phyloP scores from a whole-genome alignment of 75 land plant genomes.

The Gnetum montanum region DNA sequence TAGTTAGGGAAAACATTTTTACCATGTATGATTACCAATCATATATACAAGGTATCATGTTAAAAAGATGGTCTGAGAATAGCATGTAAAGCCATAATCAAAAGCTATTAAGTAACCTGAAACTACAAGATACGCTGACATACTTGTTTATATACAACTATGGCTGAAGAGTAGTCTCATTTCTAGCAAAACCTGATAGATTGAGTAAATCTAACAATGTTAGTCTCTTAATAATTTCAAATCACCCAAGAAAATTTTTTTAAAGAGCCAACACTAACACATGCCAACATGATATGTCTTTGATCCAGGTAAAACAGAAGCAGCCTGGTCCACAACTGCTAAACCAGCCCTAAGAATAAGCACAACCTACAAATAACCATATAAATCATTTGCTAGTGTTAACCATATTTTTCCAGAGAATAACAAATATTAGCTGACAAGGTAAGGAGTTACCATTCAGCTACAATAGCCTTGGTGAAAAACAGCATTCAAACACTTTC shows the following conservation, averaged over 20 bases:
- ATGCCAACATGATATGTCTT: conserved; percentile 89
- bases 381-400: neutral
- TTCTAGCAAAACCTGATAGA: conserved; percentile 56
- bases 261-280: conserved; percentile 6
- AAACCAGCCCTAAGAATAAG: conserved; percentile 98
- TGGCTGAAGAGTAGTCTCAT: conserved; percentile 85
- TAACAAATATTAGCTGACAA: neutral
- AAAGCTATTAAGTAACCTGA: too few relatives aligned
- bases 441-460: neutral
- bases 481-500: too few relatives aligned
- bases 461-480: neutral
- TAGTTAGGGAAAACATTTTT: too few relatives aligned
- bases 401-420: neutral
- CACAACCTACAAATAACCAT: conserved; percentile 50
- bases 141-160: conserved; percentile 87
- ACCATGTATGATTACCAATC: too few relatives aligned
- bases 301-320: conserved; percentile 80
- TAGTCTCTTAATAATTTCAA: too few relatives aligned
- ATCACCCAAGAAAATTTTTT: too few relatives aligned
- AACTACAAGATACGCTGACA: conserved; percentile 9
- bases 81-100: too few relatives aligned
- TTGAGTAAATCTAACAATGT: neutral
- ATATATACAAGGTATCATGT: too few relatives aligned
- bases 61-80: too few relatives aligned
- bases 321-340: conserved; percentile 74